Percentiles rank a stretch among this genome's conserved stretches.
These are phyloP conservation scores for Aspergillus ochraceoroseus DNA, from an alignment of 2,329 filamentous ascomycete genomes.

Conservation along the genomic window DNA sequence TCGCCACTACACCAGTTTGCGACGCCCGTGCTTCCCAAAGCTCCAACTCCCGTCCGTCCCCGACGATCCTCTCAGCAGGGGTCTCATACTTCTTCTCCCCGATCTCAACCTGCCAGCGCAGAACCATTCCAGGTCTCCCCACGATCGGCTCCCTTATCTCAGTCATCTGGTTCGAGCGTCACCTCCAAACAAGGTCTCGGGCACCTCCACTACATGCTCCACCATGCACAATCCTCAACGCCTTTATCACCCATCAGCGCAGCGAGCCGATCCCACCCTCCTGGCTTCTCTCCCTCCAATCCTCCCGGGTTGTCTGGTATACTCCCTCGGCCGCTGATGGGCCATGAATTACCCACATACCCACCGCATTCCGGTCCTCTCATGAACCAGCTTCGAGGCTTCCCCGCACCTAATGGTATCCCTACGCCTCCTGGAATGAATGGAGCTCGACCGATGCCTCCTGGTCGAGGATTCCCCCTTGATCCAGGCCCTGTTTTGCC, in stretches of 20 bases:
- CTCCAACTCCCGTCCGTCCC: constrained; percentile 70
- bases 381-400: constrained; percentile 53
- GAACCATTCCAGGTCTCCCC: constrained; percentile 64
- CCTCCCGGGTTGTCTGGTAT: constrained; percentile 53
- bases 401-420: constrained; percentile 49
- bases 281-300: constrained; percentile 50
- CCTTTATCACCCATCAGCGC: constrained; percentile 62
- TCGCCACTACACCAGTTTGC: constrained; percentile 77
- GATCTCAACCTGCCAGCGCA: constrained; percentile 42
- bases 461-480: constrained; percentile 52
- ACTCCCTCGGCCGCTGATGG: constrained; percentile 49
- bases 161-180: constrained; percentile 61
- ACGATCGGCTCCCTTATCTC: constrained; percentile 57
- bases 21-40: constrained; percentile 77
- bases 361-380: constrained; percentile 50
- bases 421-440: constrained; percentile 58
- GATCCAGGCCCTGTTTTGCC: constrained; percentile 43
- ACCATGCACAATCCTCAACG: constrained; percentile 56
- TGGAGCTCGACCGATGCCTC: constrained; percentile 55
- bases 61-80: constrained; percentile 77
- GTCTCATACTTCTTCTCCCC: constrained; percentile 63
- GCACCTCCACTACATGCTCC: constrained; percentile 50
- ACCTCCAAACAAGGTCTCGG: constrained; percentile 56
- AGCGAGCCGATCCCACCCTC: constrained; percentile 54
- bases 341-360: constrained; percentile 53